Conservation (phyloP, 2,329 filamentous ascomycete genomes). For the Lachnellula occidentalis region DNA sequence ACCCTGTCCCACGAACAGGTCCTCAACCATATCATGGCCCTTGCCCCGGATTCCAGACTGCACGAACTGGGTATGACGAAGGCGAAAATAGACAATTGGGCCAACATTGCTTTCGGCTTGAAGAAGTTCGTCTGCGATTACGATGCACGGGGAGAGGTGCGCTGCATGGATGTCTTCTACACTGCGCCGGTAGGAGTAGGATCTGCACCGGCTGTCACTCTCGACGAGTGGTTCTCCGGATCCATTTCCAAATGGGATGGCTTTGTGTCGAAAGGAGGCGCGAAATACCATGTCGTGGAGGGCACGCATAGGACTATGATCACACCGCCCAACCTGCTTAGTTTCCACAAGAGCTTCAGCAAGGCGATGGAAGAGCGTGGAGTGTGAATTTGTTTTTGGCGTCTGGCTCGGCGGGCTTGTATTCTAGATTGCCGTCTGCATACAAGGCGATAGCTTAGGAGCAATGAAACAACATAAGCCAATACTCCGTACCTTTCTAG, state of each 20-base stretch:
- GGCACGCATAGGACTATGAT: slow-evolving; percentile 39
- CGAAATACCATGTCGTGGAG: slow-evolving; percentile 32
- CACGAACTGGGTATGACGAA: slow-evolving; percentile 31
- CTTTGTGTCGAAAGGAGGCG: slow-evolving; percentile 23
- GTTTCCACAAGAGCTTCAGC: slow-evolving; percentile 30
- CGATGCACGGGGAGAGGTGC: slow-evolving; percentile 35
- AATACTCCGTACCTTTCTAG: no score
- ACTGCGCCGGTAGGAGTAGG: slow-evolving; percentile 28
- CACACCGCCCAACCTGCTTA: slow-evolving; percentile 31
- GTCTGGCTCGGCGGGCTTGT: no score
- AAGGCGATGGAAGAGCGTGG: slow-evolving; percentile 18
- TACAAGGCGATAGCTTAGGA: no score
- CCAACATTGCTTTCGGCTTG: slow-evolving; percentile 32
- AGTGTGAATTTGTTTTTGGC: not conserved
- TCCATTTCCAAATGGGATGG: slow-evolving; percentile 33
- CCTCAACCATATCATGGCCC: slow-evolving; percentile 21
- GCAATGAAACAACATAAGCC: no score
- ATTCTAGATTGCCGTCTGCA: no score
- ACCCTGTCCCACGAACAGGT: slow-evolving; percentile 15
- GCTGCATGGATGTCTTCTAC: slow-evolving; percentile 38
- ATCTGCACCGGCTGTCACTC: slow-evolving; percentile 2
- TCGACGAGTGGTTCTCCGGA: slow-evolving; percentile 29
- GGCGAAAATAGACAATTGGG: slow-evolving; percentile 32
- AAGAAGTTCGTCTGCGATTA: slow-evolving; percentile 38
- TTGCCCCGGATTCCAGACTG: slow-evolving; percentile 21